phyloP scores from a whole-genome alignment of 139 green algal genomes.

The Spirogloea muscicola region DNA sequence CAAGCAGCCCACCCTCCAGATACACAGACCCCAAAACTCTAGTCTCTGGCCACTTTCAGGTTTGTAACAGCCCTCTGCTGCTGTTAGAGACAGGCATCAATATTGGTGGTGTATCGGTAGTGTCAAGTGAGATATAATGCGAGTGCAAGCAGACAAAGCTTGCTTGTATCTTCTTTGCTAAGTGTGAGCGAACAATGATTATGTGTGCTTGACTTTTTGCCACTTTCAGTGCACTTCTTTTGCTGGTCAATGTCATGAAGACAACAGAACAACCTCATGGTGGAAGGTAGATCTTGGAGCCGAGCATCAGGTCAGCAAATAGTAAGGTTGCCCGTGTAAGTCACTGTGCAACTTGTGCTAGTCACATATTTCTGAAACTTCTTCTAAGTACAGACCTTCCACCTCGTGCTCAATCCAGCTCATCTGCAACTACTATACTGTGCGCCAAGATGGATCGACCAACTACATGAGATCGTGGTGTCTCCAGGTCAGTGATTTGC shows the following conservation, averaged over 20 bases:
- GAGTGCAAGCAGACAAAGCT: no score
- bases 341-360: no score
- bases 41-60: neutral
- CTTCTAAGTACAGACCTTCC: no score
- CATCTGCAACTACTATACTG: slow-evolving; percentile 29
- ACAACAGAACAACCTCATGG: neutral
- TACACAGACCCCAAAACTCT: slow-evolving; percentile 1
- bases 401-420: slow-evolving; percentile 13
- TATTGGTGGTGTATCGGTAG: no score
- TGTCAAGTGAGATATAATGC: no score
- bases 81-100: no score
- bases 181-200: no score
- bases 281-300: slow-evolving; percentile 26
- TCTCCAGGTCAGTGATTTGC: neutral
- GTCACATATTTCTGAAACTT: no score
- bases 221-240: slow-evolving; percentile 16
- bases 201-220: no score
- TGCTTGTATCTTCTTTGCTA: no score
- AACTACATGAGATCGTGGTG: slow-evolving; percentile 27
- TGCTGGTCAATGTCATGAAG: slow-evolving; percentile 14
- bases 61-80: no score
- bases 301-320: slow-evolving; percentile 19
- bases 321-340: no score
- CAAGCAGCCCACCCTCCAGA: neutral
- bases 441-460: slow-evolving; percentile 16